Evolutionary conservation across 2,329 filamentous ascomycete species (phyloP), one percentile per base, ranked within the genome.

Genomic region (Alternaria conjuncta): DNA sequence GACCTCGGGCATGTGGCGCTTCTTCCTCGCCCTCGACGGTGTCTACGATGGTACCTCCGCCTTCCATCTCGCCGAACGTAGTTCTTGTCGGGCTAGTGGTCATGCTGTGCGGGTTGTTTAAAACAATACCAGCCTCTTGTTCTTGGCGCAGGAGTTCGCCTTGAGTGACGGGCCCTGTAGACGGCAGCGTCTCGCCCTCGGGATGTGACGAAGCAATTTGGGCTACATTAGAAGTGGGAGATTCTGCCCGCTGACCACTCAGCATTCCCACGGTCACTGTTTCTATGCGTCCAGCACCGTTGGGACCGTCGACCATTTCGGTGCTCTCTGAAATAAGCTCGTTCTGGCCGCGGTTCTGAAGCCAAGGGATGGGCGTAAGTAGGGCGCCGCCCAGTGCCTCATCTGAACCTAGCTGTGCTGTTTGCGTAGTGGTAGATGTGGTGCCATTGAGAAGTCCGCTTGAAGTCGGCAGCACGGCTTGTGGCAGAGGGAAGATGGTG

Each of bases 341-440:
- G 20, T 83, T 83, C 73, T 90, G 87, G 13, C 79, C 66, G 32
- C 74, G 69, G 63, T 78, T 74, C 60, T 80, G 72, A 55, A 98
- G 83, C 96, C 96, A 99, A 0, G 94, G 92, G 61, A 99, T 98
- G 1, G 95, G 96, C 1, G 95, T 98, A 54, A 99, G 84, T 18
- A 97, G 84, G 0, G 96, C 96, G 7, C 96, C 96, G 21, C 95
- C 95, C 1, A 98, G 84, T 12, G 91, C 91, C 78, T 97, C 95
- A 72, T 98, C 95, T 53, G 92, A 93, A 2, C 93, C 94, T 7
- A 95, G 83, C 0, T 81, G 70, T 1, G 73, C 68, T 5, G 80
- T 71, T 69, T 80, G 69, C 66, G 78, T 51, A 4, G 65, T 66
- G 18, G 86, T 84, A 3, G 69, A 64, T n/a, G 84, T 82, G 8